Evolutionary conservation across 768 basidiomycete species (phyloP), one percentile per base, ranked within the genome.

Genomic region (Nidularia pulvinata): DNA sequence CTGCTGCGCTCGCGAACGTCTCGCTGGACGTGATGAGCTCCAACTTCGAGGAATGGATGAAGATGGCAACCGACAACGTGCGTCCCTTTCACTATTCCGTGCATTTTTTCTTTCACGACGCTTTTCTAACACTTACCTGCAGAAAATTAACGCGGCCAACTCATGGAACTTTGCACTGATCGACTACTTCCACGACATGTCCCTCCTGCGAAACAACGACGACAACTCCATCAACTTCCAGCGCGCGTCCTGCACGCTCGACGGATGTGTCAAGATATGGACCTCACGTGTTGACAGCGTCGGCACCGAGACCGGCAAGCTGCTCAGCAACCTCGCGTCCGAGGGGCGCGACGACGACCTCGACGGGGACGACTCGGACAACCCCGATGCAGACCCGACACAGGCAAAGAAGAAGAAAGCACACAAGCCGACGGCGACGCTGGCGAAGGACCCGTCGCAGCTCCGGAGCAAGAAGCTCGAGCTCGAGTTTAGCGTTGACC

Each of bases 11-110:
- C 1, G 81, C 85, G 30, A 79, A 86, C 43, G 82, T 88, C 16
- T 79, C 88, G 0, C 71, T 88, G 59, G 91, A 95, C 58, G 82
- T 94, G n/a, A 91, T 92, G 84, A 92, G 80, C 70, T 89, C 86
- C 37, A 97, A 95, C 61, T 97, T 89, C 64, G 97, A 99, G 68
- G 95, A 98, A 70, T 98, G 97, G 97, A 98, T 99, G 96, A 98
- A 98, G 78, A 87, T 98, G 86, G 95, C 95, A 1, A 98, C 96
- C 2, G 96, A 98, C 66, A 98, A 98, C 70, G 97, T 98, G 66
- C 61, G 85, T 75, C 10, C 25, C 45, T 10, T 49, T 32, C 51
- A 16, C 34, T 55, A 35, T 33, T 47, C 16, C 42, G 50, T 51
- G 44, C 13, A 36, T 57, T 66, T 37, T n/a, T 43, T 5, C n/a